Evolutionary conservation across 2,329 filamentous ascomycete genomes (phyloP), one percentile per base, ranked within the genome.

Genomic region (Hypoxylon sp.): DNA sequence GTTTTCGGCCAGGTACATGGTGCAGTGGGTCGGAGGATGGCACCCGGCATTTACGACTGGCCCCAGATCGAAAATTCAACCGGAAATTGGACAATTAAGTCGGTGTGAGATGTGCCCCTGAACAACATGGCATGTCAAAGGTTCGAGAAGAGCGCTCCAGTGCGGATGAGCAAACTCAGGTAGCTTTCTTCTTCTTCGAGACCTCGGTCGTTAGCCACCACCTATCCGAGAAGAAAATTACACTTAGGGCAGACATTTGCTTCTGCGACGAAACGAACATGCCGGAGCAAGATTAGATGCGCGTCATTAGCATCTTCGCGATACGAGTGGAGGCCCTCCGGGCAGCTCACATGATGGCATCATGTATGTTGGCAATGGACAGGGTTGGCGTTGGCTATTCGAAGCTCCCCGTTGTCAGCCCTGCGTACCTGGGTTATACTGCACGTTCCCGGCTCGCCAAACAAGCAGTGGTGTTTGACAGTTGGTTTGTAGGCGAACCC

Each of bases 401-500:
- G 13, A 34, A 13, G 6, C 13, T 29, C 40, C 29, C 31, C 36
- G 30, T 32, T 45, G 17, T 53, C 49, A 60, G 57, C 51, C 54
- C 42, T 53, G 48, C 34, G 26, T 27, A 38, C 36, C 31, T 17
- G n/a, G 31, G 34, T 40, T 45, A 20, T 47, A 46, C 37, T 55
- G 47, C 47, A 38, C 41, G 40, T 45, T 44, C 21, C 53, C 44
- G 47, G 12, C 29, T 34, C 41, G 50, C 38, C 46, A 47, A 54
- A 58, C 44, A 50, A 27, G 42, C 13, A 51, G 32, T 17, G 42
- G n/a, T 48, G 31, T 47, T 41, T 32, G 30, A 55, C 35, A 29
- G 29, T 17, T 29, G 34, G 38, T 35, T 58, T 47, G 34, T 29
- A 44, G 31, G 42, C 50, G 31, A 27, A 26, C 32, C 32, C 32